phyloP scores from a whole-genome alignment of 2,329 filamentous ascomycete genomes.

The Herpotrichia juniperi region DNA sequence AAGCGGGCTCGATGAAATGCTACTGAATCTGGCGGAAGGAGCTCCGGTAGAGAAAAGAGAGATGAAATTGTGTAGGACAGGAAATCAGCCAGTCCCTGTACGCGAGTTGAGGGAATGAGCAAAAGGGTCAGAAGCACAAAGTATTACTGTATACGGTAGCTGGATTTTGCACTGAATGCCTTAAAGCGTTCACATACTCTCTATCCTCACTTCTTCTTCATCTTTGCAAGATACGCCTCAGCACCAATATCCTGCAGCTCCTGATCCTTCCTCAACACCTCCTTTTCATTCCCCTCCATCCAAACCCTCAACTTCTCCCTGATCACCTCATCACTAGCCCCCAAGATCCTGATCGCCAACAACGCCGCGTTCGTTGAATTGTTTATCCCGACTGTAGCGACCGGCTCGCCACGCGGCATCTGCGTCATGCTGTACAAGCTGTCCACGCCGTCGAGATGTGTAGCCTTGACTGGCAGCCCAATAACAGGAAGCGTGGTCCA shows the following conservation, averaged over 20 bases:
- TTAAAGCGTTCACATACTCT: not conserved
- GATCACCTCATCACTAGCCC: constrained; percentile 59
- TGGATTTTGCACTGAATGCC: too few species aligned
- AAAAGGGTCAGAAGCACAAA: not conserved
- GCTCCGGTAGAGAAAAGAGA: too few species aligned
- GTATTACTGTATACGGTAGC: too few species aligned
- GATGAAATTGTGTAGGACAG: too few species aligned
- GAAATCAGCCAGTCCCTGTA: too few species aligned
- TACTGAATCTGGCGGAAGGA: too few species aligned
- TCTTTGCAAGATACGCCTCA: constrained; percentile 57
- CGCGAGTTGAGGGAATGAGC: not conserved
- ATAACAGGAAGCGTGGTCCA: constrained; percentile 59
- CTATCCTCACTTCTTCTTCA: constrained; percentile 31
- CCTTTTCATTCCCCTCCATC: constrained; percentile 65
- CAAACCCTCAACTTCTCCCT: constrained; percentile 65
- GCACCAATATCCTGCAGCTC: constrained; percentile 63
- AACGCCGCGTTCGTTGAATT: constrained; percentile 55
- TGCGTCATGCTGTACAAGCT: constrained; percentile 58
- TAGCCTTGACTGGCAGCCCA: constrained; percentile 57
- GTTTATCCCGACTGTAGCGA: constrained; percentile 54
- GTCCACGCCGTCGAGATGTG: constrained; percentile 57
- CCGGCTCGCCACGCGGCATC: constrained; percentile 56
- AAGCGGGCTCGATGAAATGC: too few species aligned
- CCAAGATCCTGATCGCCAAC: constrained; percentile 52
- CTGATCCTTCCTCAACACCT: constrained; percentile 68